Evolutionary conservation across 306 rosid genomes (phyloP).

Genomic region (Canavalia ensiformis): DNA sequence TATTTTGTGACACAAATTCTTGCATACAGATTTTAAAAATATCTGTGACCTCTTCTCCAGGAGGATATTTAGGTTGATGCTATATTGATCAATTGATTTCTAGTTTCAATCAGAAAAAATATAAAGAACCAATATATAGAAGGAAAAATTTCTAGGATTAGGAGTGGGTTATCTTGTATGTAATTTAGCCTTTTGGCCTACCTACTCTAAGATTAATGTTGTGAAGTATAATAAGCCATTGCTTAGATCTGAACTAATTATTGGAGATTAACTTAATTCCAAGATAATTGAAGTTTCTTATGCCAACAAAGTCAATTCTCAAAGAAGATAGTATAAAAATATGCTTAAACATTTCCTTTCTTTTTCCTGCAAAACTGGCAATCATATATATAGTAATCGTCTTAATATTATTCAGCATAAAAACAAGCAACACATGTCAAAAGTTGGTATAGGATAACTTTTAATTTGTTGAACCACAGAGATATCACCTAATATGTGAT

Average conservation of each 20-base stretch:
- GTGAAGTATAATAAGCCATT: not conserved
- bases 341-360: not conserved
- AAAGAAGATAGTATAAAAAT: not conserved
- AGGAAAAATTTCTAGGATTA: slow-evolving; percentile 1
- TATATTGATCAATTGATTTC: not conserved
- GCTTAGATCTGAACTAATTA: not conserved
- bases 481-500: no score
- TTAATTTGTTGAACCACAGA: no score
- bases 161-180: not conserved
- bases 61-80: slow-evolving; percentile 8
- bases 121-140: not conserved
- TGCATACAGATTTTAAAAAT: not conserved
- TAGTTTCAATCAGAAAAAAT: not conserved
- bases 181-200: slow-evolving; percentile 24
- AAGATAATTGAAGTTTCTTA: not conserved
- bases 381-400: not conserved
- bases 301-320: not conserved
- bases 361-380: not conserved
- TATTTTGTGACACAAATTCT: not conserved
- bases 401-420: not conserved
- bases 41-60: not conserved
- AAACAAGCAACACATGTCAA: no score
- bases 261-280: not conserved
- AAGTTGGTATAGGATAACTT: no score
- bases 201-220: not conserved